These are phyloP conservation scores for Cicer arietinum DNA, from an alignment of 306 rosid species.

Conservation along the genomic window DNA sequence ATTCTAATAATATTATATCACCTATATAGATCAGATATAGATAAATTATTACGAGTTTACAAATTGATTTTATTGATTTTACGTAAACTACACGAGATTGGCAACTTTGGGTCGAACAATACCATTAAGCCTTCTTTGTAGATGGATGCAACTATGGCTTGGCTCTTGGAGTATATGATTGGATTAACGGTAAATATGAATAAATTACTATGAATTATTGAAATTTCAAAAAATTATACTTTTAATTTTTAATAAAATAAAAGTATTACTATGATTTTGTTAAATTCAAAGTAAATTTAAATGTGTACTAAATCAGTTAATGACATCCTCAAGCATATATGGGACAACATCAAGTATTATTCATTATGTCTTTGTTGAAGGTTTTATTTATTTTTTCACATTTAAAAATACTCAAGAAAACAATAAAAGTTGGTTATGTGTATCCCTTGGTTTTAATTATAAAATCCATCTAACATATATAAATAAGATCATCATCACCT, in stretches of 20 bases:
- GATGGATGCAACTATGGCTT: constrained; percentile 35
- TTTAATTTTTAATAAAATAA: no score
- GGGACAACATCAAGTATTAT: constrained; percentile 37
- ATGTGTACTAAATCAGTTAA: not conserved
- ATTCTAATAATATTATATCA: no score
- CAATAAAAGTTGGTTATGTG: constrained; percentile 10
- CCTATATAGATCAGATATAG: no score
- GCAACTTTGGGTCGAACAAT: constrained; percentile 32
- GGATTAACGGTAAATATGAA: no score
- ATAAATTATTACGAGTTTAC: no score
- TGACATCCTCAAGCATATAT: constrained; percentile 22
- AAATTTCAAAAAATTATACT: no score
- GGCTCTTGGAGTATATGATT: constrained; percentile 2
- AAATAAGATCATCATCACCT: constrained; percentile 44
- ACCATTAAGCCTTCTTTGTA: constrained; percentile 44
- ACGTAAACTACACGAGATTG: no score
- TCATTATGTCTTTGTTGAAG: constrained; percentile 56
- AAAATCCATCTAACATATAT: constrained; percentile 18
- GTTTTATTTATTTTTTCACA: constrained; percentile 40
- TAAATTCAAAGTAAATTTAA: no score
- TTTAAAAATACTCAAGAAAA: constrained; percentile 51
- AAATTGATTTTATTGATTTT: no score
- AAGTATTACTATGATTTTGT: no score
- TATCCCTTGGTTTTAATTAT: not conserved
- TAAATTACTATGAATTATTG: no score